Evolutionary conservation across 192 early-diverging fungal genomes (phyloP).

Genomic region (Backusella parvicylindrica): DNA sequence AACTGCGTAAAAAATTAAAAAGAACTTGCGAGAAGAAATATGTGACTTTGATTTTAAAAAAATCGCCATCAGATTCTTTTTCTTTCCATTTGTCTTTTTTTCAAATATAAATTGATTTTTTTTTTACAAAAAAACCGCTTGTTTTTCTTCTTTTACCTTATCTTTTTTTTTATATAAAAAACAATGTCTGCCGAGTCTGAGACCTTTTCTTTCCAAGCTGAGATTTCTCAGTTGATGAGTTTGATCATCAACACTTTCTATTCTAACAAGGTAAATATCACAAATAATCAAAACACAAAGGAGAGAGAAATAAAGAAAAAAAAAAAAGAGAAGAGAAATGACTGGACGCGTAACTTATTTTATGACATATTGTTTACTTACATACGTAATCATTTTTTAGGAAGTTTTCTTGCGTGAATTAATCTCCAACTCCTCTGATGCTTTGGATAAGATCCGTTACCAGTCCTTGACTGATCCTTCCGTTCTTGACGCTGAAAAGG

Average conservation of each 20-base stretch:
- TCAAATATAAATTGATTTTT: neutral
- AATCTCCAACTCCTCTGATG: slow-evolving; percentile 79
- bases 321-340: neutral
- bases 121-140: neutral
- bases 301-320: neutral
- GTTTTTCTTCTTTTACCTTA: slow-evolving; percentile 9
- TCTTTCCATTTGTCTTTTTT: neutral
- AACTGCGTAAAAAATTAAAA: neutral
- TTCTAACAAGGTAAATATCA: slow-evolving; percentile 74
- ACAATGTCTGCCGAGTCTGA: slow-evolving; percentile 48
- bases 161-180: slow-evolving; percentile 1
- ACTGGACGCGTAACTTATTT: neutral
- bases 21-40: slow-evolving; percentile 2
- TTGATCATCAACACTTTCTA: slow-evolving; percentile 99
- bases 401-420: slow-evolving; percentile 96
- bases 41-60: neutral
- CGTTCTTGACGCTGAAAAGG: slow-evolving; percentile 89
- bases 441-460: slow-evolving; percentile 96
- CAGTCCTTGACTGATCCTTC: slow-evolving; percentile 92
- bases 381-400: slow-evolving; percentile 11
- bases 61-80: slow-evolving; percentile 2
- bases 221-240: slow-evolving; percentile 99
- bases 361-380: neutral
- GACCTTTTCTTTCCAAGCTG: slow-evolving; percentile 96
- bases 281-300: neutral